Evolutionary conservation across 2,329 filamentous ascomycete species (phyloP), one percentile per base, ranked within the genome.

Genomic region (Xylaria sp.): DNA sequence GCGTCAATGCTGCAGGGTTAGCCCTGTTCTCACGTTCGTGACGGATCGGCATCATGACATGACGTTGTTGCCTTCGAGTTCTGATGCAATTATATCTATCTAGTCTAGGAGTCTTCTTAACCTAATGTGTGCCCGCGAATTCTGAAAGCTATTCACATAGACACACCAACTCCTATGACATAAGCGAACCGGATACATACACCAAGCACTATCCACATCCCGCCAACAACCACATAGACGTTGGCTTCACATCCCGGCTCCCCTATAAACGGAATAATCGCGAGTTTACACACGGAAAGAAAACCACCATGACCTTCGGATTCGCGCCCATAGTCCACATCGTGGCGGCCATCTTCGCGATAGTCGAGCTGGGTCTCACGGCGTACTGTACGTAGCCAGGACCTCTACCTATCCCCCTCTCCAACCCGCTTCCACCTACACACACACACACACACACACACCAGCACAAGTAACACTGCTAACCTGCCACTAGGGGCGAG

Each of bases 361-460:
- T 95, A 64, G 87, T 93, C 67, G 86, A 93, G 69, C 84, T 96
- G 9, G 92, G 89, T 21, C 77, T 96, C 35, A 89, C 87, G 48
- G 89, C 84, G 54, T 93, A 93, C 72, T 80, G 91, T 93, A 80
- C 27, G 83, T 78, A 44, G 5, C n/a, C n/a, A n/a, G n/a, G n/a
- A n/a, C n/a, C n/a, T n/a, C n/a, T n/a, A n/a, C n/a, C n/a, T n/a
- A n/a, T n/a, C n/a, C n/a, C n/a, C n/a, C n/a, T n/a, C n/a, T n/a
- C n/a, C n/a, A n/a, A n/a, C n/a, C n/a, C n/a, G n/a, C n/a, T n/a
- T n/a, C n/a, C n/a, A 9, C 21, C 21, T 23, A 1, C 29, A 19
- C 31, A 23, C 19, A 8, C 17, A 27, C 21, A 21, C 19, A 29
- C 31, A 23, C 41, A 46, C 51, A 21, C 23, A 17, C 11, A 51